Evolutionary conservation across 495 filamentous ascomycete species (phyloP), one percentile per base, ranked within the genome.

Genomic region (Lasiosphaeriaceae sp.): DNA sequence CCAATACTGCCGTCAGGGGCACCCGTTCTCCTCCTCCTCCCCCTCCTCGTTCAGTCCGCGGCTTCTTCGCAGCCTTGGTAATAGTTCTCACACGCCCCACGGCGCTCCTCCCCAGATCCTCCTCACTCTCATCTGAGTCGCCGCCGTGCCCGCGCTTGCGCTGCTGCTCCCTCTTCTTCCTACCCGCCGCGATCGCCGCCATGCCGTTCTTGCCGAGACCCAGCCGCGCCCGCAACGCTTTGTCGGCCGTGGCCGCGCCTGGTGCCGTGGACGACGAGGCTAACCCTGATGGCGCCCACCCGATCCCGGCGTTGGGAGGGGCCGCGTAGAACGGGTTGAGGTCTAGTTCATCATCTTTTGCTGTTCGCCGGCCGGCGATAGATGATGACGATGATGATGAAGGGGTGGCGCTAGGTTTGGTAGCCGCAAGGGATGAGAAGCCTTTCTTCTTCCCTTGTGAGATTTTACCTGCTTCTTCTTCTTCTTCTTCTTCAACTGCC

Each of bases 61-160:
- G 19, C 39, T 37, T 31, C 23, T 43, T 43, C 14, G 39, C 14
- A 6, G 3, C 39, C 39, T 17, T 43, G 39, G 9, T 31, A 31
- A 55, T 43, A 50, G 56, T 68, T 65, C 76, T 80, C 31, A 54
- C 71, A 50, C 74, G 75, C 19, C 84, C 79, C 39, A 83, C 62
- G 47, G 79, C 77, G 22, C 81, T 75, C 55, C 85, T 71, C n/a
- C 86, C 84, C 52, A 79, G 73, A 21, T 87, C 84, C 24, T 88
- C 84, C 43, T 85, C 84, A 50, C 81, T 77, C 45, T 69, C 66
- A 34, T 77, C 76, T 5, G 71, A 76, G 2, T 68, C 61, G 26
- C 67, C 21, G 34, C 62, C 26, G 59, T 57, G 47, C 60, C 39
- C 26, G 44, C 26, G 53, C 54, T 35, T 58, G 24, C 50, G 59